Percentiles rank a stretch among this genome's conserved stretches.
phyloP scores from a whole-genome alignment of 2,329 filamentous ascomycete genomes.

The Hymenoscyphus linearis region DNA sequence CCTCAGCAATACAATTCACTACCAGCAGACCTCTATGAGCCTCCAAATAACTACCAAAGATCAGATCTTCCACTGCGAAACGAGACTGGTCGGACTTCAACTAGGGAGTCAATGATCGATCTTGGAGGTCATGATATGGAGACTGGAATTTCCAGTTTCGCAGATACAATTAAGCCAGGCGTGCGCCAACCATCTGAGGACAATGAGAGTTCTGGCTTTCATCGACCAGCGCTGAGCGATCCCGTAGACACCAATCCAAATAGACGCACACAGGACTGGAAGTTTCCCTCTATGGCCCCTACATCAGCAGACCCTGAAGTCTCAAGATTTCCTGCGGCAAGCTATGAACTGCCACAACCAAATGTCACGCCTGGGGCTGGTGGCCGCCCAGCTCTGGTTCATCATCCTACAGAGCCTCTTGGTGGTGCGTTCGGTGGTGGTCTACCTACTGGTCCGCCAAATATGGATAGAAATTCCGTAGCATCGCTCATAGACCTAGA shows the following conservation, averaged over 20 bases:
- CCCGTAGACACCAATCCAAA: constrained; percentile 50
- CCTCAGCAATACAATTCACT: constrained; percentile 15
- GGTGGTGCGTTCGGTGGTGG: constrained; percentile 21
- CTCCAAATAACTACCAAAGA: constrained; percentile 3
- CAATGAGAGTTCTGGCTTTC: constrained; percentile 36
- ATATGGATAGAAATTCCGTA: constrained; percentile 24
- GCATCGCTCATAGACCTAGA: constrained; percentile 47
- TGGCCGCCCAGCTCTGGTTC: constrained; percentile 42
- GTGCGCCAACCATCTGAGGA: constrained; percentile 20
- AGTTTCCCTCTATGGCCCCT: constrained; percentile 50
- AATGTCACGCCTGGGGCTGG: constrained; percentile 28
- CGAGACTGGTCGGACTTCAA: constrained; percentile 43
- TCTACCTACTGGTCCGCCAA: constrained; percentile 8
- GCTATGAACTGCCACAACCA: constrained; percentile 29
- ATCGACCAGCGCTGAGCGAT: constrained; percentile 51
- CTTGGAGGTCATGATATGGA: constrained; percentile 55
- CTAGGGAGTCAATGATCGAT: constrained; percentile 61
- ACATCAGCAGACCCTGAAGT: constrained; percentile 49
- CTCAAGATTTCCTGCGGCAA: constrained; percentile 41
- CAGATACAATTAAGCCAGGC: constrained; percentile 48
- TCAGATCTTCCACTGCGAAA: constrained; percentile 57
- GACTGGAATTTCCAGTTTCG: constrained; percentile 51
- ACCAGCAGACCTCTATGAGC: constrained; percentile 7
- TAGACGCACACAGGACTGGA: constrained; percentile 51
- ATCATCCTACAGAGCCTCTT: constrained; percentile 49